Conservation (phyloP, 352 stramenopile genomes). For the Phytophthora aleatoria region DNA sequence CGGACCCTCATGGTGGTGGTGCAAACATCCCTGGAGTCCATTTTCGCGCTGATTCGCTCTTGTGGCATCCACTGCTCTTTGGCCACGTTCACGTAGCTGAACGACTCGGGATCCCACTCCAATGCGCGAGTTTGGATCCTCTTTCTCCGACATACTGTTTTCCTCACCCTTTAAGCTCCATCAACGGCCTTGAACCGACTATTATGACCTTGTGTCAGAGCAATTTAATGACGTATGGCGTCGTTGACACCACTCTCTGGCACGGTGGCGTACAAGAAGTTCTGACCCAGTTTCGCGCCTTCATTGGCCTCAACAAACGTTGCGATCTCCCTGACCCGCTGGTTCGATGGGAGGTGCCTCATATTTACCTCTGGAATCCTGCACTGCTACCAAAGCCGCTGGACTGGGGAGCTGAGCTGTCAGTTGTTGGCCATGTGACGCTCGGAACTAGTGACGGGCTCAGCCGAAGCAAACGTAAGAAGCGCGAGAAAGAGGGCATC, state of each 20-base stretch:
- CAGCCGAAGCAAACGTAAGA: slow-evolving; percentile 20
- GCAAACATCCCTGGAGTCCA: slow-evolving; percentile 31
- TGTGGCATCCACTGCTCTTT: slow-evolving; percentile 50
- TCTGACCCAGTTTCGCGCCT: slow-evolving; percentile 50
- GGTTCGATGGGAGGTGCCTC: slow-evolving; percentile 45
- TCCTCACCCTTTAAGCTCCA: slow-evolving; percentile 45
- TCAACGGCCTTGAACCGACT: slow-evolving; percentile 16
- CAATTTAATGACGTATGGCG: slow-evolving; percentile 42
- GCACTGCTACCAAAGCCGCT: slow-evolving; percentile 40
- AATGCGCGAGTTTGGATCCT: slow-evolving; percentile 46
- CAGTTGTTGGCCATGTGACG: slow-evolving; percentile 45
- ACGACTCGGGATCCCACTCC: slow-evolving; percentile 54
- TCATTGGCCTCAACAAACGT: slow-evolving; percentile 41
- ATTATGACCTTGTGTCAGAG: slow-evolving; percentile 40
- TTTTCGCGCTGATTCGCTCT: slow-evolving; percentile 51
- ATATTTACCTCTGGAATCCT: slow-evolving; percentile 60
- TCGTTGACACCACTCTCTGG: slow-evolving; percentile 35
- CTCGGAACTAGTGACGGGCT: slow-evolving; percentile 19
- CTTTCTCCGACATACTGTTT: slow-evolving; percentile 50
- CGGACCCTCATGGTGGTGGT: slow-evolving; percentile 40
- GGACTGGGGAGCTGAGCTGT: slow-evolving; percentile 49
- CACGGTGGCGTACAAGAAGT: slow-evolving; percentile 40
- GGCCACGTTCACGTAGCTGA: slow-evolving; percentile 55
- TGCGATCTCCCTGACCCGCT: slow-evolving; percentile 31
- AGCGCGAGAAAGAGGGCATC: slow-evolving; percentile 27